These are phyloP conservation scores for Rhodocollybia butyracea DNA, from an alignment of 768 basidiomycete species.

Conservation along the genomic window DNA sequence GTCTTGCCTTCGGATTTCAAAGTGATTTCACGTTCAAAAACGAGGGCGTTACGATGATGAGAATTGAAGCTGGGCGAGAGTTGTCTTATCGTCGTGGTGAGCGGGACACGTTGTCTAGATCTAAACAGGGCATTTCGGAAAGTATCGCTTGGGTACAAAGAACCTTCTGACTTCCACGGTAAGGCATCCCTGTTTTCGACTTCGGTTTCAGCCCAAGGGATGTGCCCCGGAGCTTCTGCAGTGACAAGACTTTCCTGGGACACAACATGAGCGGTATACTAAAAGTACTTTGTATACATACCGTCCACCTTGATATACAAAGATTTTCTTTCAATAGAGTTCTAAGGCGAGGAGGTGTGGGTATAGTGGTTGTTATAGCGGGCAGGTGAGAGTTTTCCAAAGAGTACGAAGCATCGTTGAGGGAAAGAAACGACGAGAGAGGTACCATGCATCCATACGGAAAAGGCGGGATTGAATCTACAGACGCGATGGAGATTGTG, in stretches of 20 bases:
- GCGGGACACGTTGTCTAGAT: slow-evolving; percentile 11
- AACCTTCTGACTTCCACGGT: slow-evolving; percentile 39
- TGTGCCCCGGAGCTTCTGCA: slow-evolving; percentile 33
- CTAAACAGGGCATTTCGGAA: slow-evolving; percentile 21
- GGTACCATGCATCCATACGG: slow-evolving; percentile 22
- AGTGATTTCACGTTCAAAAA: slow-evolving; percentile 34
- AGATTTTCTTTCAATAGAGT: slow-evolving; percentile 36
- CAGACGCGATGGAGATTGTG: slow-evolving; percentile 27
- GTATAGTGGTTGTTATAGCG: slow-evolving; percentile 25
- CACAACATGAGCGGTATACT: neutral
- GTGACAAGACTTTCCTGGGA: slow-evolving; percentile 24
- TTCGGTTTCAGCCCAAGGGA: slow-evolving; percentile 37
- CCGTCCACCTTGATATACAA: slow-evolving; percentile 38
- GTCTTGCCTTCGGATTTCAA: slow-evolving; percentile 23
- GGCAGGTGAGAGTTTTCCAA: neutral
- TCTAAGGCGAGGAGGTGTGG: slow-evolving; percentile 35
- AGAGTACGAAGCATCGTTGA: slow-evolving; percentile 22
- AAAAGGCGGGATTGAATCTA: slow-evolving; percentile 25
- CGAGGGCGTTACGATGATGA: slow-evolving; percentile 24
- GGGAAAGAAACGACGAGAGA: slow-evolving; percentile 22
- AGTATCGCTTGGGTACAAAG: slow-evolving; percentile 30
- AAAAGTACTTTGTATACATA: slow-evolving; percentile 18
- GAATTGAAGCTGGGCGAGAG: slow-evolving; percentile 9
- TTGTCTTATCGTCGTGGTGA: too few relatives aligned
- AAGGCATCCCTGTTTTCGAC: slow-evolving; percentile 13